Conservation (phyloP, 768 basidiomycete species). For the Boletus reticulatus region DNA sequence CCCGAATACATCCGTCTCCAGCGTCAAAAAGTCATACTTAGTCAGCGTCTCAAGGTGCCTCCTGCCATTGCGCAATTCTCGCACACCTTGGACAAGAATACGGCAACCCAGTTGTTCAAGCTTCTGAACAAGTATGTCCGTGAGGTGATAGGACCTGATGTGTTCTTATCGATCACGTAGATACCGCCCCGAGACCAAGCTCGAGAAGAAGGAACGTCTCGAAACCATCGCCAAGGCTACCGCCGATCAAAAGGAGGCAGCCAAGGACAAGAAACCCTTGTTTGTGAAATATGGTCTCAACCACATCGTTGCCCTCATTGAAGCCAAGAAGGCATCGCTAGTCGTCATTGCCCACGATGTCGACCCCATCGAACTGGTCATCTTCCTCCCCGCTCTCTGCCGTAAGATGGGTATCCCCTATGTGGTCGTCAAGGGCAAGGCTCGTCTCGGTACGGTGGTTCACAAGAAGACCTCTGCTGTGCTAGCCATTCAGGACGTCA, state of each 20-base stretch:
- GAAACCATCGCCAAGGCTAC: conserved; percentile 70
- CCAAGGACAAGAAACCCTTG: conserved; percentile 90
- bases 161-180: conserved; percentile 12
- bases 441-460: conserved; percentile 95
- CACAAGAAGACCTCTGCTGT: conserved; percentile 99
- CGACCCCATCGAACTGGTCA: conserved; percentile 98
- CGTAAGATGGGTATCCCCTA: conserved; percentile 99
- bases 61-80: conserved; percentile 98
- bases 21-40: conserved; percentile 96
- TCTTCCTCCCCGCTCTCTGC: conserved; percentile 97
- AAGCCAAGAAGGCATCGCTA: conserved; percentile 96
- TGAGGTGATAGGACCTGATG: not conserved
- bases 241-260: conserved; percentile 75
- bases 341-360: conserved; percentile 98
- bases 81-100: conserved; percentile 99
- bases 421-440: conserved; percentile 98
- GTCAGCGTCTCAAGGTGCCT: conserved; percentile 97
- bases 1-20: conserved; percentile 98
- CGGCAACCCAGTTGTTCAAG: conserved; percentile 96
- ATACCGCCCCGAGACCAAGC: conserved; percentile 90
- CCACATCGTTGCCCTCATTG: conserved; percentile 92
- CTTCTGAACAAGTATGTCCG: conserved; percentile 80
- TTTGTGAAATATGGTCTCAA: conserved; percentile 97
- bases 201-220: conserved; percentile 96
- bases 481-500: conserved; percentile 89